These are phyloP conservation scores for Orbilia quercus DNA, from an alignment of 2,329 filamentous ascomycete species.

Conservation along the genomic window DNA sequence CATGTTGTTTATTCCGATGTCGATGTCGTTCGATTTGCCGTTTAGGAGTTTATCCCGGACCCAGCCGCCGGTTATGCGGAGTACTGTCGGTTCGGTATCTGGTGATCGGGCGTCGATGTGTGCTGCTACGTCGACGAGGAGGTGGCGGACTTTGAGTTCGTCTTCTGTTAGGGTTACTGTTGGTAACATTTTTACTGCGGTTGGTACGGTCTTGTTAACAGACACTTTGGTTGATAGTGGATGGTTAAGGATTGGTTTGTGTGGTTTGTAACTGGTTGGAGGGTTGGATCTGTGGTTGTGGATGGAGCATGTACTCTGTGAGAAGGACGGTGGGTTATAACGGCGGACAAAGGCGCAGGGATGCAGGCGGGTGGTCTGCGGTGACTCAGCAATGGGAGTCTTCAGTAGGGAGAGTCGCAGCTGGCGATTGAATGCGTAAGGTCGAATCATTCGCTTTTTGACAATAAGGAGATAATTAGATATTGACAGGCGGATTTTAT, in stretches of 20 bases:
- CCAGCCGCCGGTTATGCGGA: slow-evolving; percentile 88
- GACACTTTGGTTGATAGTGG: neutral
- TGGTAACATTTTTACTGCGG: slow-evolving; percentile 47
- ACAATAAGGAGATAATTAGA: neutral
- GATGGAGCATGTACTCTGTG: slow-evolving; percentile 39
- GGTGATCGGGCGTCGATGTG: slow-evolving; percentile 67
- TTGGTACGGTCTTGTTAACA: too few species aligned
- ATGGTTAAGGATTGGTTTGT: neutral
- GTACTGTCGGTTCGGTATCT: slow-evolving; percentile 69
- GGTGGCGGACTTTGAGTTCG: slow-evolving; percentile 77
- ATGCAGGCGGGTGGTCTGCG: neutral
- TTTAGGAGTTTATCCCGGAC: slow-evolving; percentile 84
- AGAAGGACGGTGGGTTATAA: slow-evolving; percentile 15
- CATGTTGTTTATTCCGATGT: slow-evolving; percentile 86
- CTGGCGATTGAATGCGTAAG: slow-evolving; percentile 24
- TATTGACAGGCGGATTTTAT: neutral
- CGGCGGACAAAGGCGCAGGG: slow-evolving; percentile 27
- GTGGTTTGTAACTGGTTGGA: too few species aligned
- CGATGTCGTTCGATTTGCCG: slow-evolving; percentile 80
- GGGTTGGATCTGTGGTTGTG: too few species aligned
- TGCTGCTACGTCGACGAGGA: slow-evolving; percentile 83
- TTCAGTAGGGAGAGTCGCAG: slow-evolving; percentile 42
- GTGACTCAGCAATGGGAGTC: slow-evolving; percentile 42
- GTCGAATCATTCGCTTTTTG: slow-evolving; percentile 31
- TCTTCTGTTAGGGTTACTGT: slow-evolving; percentile 73